Evolutionary conservation across 345 rosid genomes (phyloP).

Genomic region (Populus simonii): DNA sequence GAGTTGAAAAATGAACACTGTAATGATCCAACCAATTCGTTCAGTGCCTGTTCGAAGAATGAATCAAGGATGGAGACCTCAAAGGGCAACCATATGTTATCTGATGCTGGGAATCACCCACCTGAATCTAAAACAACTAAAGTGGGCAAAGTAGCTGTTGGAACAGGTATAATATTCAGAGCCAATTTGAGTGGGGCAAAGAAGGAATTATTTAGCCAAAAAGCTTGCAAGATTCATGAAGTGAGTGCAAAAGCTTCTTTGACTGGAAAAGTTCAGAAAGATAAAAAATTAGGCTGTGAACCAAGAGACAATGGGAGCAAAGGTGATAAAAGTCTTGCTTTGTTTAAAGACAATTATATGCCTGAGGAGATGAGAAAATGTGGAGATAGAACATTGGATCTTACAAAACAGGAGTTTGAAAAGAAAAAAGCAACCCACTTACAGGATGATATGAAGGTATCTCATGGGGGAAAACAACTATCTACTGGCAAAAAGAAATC

Average conservation of each 20-base stretch:
- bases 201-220: background rate
- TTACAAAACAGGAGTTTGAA: slow-evolving; percentile 28
- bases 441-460: slow-evolving; percentile 34
- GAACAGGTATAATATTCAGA: background rate
- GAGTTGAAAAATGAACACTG: background rate
- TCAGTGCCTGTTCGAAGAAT: background rate
- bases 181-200: background rate
- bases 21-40: background rate
- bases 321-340: slow-evolving; percentile 10
- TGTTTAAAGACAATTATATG: slow-evolving; percentile 21
- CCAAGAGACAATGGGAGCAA: slow-evolving; percentile 38
- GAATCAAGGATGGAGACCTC: background rate
- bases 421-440: slow-evolving; percentile 22
- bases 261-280: slow-evolving; percentile 45
- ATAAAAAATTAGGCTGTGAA: slow-evolving; percentile 36
- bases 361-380: background rate
- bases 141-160: too few species aligned
- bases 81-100: background rate
- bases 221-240: background rate
- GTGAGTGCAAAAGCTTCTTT: slow-evolving; percentile 45
- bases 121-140: background rate
- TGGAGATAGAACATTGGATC: slow-evolving; percentile 16
- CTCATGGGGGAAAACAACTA: slow-evolving; percentile 37
- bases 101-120: background rate
- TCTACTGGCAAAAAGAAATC: slow-evolving; percentile 43